Base-by-base conservation (phyloP, 2,329 filamentous ascomycete genomes). In the Mariannaea sp. region DNA sequence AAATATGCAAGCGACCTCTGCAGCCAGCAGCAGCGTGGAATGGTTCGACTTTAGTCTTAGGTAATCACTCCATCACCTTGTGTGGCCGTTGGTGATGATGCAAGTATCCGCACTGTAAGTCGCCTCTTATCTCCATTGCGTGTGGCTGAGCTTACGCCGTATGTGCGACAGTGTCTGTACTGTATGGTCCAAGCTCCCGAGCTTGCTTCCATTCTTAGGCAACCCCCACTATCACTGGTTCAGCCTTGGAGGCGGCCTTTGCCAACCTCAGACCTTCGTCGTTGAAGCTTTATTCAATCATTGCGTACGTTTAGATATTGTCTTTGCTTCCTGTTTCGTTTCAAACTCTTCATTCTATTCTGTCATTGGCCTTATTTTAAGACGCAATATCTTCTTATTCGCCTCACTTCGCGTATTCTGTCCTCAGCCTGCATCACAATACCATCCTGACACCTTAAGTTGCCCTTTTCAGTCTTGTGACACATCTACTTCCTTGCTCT, bases 101-200 rank as follows among this genome's bases (percentile, higher is more conserved):
- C 22, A 24, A 24, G 8, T 5, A 22, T 48, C 16, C 45, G 19
- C 45, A 48, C 45, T 48, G 45, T 48, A 7, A 24, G 22, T 14
- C 8, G 2, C 29, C 19, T n/a, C 17, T 6, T 7, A 35, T 16
- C 7, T 3, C 20, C 3, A 27, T n/a, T 9, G 7, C 10, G 7
- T 8, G 7, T 17, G 7, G 7, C 14, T 7, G n/a, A 10, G 5
- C 9, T 30, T 27, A 8, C 33, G 45, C 41, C 14, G 48, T 51
- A 4, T 24, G 5, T 30, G 5, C 13, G 7, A 12, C 13, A 16
- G 13, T 30, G 16, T n/a, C 9, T 16, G 7, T 12, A 51, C 48
- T 45, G 41, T 24, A 33, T 51, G 48, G 41, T 44, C 41, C 30
- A 29, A 50, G 48, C 40, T 41, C 24, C 40, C 26, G 13, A 17